Percentiles rank a stretch among this genome's conserved stretches.
phyloP scores from a whole-genome alignment of 192 early-diverging fungal species.

The Mortierella alpina region DNA sequence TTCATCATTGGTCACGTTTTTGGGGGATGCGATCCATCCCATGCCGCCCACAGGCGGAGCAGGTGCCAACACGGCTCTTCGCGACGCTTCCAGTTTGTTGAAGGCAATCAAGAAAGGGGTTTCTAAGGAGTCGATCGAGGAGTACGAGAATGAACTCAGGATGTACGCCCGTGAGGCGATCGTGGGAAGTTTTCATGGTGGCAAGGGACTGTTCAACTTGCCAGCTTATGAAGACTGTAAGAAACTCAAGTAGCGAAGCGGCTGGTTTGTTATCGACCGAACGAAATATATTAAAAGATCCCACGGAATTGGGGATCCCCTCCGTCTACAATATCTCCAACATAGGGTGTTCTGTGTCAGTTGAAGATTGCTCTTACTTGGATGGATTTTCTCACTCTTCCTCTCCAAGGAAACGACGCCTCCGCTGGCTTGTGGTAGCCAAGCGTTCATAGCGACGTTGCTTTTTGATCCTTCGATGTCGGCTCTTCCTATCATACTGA shows the following conservation, averaged over 20 bases:
- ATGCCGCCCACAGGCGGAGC: slow-evolving; percentile 24
- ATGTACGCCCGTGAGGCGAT: slow-evolving; percentile 11
- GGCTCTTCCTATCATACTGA: slow-evolving; percentile 88
- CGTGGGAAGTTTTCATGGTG: slow-evolving; percentile 11
- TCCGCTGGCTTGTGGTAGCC: no score
- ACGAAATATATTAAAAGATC: no score
- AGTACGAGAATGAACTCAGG: slow-evolving; percentile 10
- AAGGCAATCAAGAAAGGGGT: slow-evolving; percentile 21
- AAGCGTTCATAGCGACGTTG: no score
- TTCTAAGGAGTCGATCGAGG: slow-evolving; percentile 2
- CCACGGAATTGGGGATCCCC: no score
- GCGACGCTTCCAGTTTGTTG: slow-evolving; percentile 19
- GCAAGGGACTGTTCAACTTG: slow-evolving; percentile 14
- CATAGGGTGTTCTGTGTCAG: no score
- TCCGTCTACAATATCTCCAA: no score
- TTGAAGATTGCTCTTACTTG: no score
- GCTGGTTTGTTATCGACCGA: slow-evolving; percentile 1
- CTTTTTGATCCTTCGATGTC: slow-evolving; percentile 89
- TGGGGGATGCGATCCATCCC: slow-evolving; percentile 29
- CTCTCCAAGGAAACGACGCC: no score
- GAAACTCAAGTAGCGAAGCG: slow-evolving; percentile 3
- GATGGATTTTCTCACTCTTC: no score
- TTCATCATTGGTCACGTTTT: slow-evolving; percentile 13
- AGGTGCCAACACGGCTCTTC: slow-evolving; percentile 29
- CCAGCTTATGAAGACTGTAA: slow-evolving; percentile 19